Evolutionary conservation across 2,329 filamentous ascomycete genomes (phyloP).

Genomic region (Diaporthe helianthi): DNA sequence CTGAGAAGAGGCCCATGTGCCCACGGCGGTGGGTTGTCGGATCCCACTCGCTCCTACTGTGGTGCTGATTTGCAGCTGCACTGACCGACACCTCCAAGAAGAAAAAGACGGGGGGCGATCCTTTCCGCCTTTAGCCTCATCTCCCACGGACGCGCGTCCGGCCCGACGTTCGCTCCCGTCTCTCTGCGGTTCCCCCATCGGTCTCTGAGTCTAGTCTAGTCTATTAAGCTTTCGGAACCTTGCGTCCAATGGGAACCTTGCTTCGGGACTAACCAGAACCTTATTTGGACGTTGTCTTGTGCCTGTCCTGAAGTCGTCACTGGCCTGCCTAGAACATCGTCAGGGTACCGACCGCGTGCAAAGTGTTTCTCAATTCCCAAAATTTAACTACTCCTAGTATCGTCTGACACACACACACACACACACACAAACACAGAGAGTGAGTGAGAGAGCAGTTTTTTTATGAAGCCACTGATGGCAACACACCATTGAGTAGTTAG

Average conservation of each 20-base stretch:
- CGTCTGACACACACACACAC: too few species aligned
- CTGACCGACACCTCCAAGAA: not conserved
- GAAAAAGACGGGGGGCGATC: not conserved
- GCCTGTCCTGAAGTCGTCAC: not conserved
- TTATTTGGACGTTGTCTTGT: conserved; percentile 11
- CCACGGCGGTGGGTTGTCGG: not conserved
- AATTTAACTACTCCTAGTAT: not conserved
- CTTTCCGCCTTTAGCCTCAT: not conserved
- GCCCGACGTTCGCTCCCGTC: not conserved
- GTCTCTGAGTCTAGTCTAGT: not conserved
- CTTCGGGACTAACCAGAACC: not conserved
- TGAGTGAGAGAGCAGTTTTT: too few species aligned
- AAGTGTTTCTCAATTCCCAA: not conserved
- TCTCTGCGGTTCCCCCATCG: not conserved
- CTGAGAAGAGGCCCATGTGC: not conserved
- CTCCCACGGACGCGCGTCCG: conserved; percentile 3
- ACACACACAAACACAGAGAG: too few species aligned
- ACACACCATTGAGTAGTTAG: not conserved
- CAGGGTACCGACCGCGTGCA: too few species aligned
- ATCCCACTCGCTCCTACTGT: not conserved
- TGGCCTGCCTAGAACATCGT: not conserved
- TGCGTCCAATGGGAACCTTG: not conserved
- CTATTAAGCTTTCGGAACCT: conserved; percentile 12
- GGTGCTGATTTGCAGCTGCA: not conserved
- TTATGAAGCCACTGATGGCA: not conserved